phyloP scores from a whole-genome alignment of 805 yeast species.

The Saturnispora serradocipensis region DNA sequence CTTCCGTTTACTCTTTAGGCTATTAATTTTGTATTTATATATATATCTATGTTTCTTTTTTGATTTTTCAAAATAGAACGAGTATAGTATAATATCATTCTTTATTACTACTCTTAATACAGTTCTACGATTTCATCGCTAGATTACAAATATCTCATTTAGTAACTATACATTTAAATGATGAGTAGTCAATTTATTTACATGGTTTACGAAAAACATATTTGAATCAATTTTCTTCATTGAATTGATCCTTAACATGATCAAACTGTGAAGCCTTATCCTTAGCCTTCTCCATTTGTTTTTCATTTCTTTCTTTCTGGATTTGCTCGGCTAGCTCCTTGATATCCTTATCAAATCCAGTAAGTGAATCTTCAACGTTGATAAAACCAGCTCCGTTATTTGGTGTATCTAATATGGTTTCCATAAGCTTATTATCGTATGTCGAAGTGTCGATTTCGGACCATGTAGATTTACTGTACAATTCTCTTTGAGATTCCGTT shows the following conservation, averaged over 20 bases:
- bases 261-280: conserved; percentile 13
- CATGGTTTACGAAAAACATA: neutral
- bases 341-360: conserved; percentile 21
- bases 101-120: neutral
- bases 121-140: neutral
- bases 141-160: neutral
- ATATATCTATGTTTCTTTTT: neutral
- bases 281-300: conserved; percentile 18
- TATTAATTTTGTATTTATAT: neutral
- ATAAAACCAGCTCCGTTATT: conserved; percentile 27
- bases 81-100: neutral
- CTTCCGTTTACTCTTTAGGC: neutral
- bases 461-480: conserved; percentile 14
- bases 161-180: neutral
- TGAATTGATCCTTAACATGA: conserved; percentile 3
- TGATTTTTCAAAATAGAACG: neutral
- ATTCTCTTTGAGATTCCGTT: conserved; percentile 3
- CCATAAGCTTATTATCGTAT: conserved; percentile 22
- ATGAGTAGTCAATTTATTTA: neutral
- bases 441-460: conserved; percentile 13
- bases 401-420: conserved; percentile 24
- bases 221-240: neutral
- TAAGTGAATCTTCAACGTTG: conserved; percentile 24
- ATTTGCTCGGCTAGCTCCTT: conserved; percentile 18
- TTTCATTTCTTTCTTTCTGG: conserved; percentile 16